Evolutionary conservation across 1,284 basidiomycete species (phyloP).

Genomic region (Rhodotorula sp.): DNA sequence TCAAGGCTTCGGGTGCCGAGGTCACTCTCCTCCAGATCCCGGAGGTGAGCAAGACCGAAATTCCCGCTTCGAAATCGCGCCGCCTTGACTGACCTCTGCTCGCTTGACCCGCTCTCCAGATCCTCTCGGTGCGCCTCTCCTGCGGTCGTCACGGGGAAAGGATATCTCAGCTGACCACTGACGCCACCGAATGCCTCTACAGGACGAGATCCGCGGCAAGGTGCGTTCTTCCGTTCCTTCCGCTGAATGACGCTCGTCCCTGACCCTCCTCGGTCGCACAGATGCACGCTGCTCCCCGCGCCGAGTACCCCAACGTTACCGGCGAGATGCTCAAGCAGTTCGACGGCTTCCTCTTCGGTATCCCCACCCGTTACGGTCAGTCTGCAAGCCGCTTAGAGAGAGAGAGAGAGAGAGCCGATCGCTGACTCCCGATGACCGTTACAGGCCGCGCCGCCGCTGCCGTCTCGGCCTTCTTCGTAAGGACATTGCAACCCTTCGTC

Average conservation of each 20-base stretch:
- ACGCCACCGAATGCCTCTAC: constrained; percentile 43
- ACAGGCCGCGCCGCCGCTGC: constrained; percentile 56
- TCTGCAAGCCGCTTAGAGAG: too few relatives aligned
- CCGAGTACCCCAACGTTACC: constrained; percentile 69
- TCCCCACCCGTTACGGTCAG: constrained; percentile 3
- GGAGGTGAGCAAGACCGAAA: constrained; percentile 47
- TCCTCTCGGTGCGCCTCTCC: constrained; percentile 54
- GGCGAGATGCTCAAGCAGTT: constrained; percentile 59
- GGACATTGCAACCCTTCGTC: too few relatives aligned
- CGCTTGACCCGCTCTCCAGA: constrained; percentile 49
- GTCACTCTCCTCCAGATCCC: constrained; percentile 34
- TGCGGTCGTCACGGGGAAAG: neutral
- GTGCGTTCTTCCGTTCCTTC: neutral
- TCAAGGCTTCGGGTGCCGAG: constrained; percentile 67
- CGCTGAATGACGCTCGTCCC: neutral
- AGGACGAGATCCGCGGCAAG: constrained; percentile 66
- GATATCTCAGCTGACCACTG: neutral
- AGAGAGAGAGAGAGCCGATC: too few relatives aligned
- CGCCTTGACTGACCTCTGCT: neutral
- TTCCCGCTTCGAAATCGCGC: too few relatives aligned
- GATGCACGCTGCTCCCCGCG: constrained; percentile 67
- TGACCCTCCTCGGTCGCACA: neutral
- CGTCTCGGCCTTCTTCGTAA: constrained; percentile 55
- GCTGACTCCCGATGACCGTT: constrained; percentile 30
- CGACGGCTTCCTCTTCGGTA: constrained; percentile 17